Base-by-base conservation (phyloP, 768 basidiomycete species). In the Pleurotus salmoneostramineus region DNA sequence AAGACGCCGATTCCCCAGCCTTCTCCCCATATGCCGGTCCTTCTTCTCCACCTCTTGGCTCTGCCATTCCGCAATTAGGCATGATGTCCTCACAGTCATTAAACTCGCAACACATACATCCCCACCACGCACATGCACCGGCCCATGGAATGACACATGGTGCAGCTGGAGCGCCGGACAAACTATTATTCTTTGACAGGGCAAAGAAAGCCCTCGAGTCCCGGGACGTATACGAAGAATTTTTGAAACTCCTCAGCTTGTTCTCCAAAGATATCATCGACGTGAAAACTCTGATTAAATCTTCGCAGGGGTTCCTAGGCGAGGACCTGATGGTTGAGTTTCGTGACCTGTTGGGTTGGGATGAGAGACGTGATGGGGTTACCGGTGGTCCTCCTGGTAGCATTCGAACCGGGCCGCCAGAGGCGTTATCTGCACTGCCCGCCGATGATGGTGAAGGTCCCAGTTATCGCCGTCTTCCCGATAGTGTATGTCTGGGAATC, bases 221-320 rank as follows among this genome's bases (percentile, higher is more conserved):
- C 68, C 81, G 83, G 59, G 89, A 89, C 54, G 79, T 84, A 37
- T 93, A 91, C 65, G 94, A 97, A 65, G 96, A 98, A 63, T 98
- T 98, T 71, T 76, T 98, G 65, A 98, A 96, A 74, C 78, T 98
- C 31, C 80, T 98, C 52, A 89, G 86, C 68, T 79, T 98, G 50
- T 99, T 91, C 72, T 88, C 92, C 12, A 90, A 88, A 64, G 95
- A 97, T 58, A 87, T 98, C 64, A 90, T 99, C 65, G 93, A 97
- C 66, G 76, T 86, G 50, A 85, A 85, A 66, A 87, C 85, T 8
- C 83, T 99, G 33, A 77, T 98, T 34, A 87, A 93, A 61, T 82
- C 88, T 50, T 85, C 91, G n/a, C 79, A 83, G 48, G 79, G 83
- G 21, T 95, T 97, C 72, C 77, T 98, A 44, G 89, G 89, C 3